phyloP scores from a whole-genome alignment of 2,329 filamentous ascomycete species.

The Paramyrothecium sp. region DNA sequence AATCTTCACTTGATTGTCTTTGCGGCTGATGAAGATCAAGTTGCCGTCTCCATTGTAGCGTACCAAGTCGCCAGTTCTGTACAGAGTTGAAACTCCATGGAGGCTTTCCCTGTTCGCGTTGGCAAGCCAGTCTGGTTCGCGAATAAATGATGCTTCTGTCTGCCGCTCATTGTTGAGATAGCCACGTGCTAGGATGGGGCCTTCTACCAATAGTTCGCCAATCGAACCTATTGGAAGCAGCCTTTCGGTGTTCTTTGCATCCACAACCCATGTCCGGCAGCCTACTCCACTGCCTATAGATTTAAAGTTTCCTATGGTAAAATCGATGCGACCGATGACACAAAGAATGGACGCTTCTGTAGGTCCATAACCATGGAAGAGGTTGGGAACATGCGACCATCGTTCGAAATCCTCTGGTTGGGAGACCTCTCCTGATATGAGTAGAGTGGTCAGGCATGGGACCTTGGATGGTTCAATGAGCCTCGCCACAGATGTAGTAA shows the following conservation, averaged over 20 bases:
- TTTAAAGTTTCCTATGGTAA: neutral
- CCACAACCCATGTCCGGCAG: conserved; percentile 16
- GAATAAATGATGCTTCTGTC: neutral
- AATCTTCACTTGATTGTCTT: too few relatives aligned
- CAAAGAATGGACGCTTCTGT: conserved; percentile 11
- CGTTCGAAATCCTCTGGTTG: neutral
- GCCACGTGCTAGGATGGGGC: conserved; percentile 33
- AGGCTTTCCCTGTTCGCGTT: neutral
- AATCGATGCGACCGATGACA: conserved; percentile 3
- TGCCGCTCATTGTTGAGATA: neutral
- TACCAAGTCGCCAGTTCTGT: neutral
- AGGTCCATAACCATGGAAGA: conserved; percentile 5
- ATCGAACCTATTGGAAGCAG: conserved; percentile 18
- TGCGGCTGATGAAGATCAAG: neutral
- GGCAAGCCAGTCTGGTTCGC: neutral
- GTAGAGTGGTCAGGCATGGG: conserved; percentile 1
- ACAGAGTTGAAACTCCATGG: neutral
- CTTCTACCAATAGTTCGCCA: conserved; percentile 33
- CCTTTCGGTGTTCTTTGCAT: conserved; percentile 11
- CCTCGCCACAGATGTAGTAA: conserved; percentile 4
- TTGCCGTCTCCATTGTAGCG: neutral
- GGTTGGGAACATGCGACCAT: neutral
- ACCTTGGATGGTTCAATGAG: neutral
- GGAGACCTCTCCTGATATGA: conserved; percentile 12
- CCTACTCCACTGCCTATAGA: conserved; percentile 5